Percentiles rank a stretch among this genome's conserved stretches.
Conservation (phyloP, 345 rosid genomes). For the Psidium guajava region DNA sequence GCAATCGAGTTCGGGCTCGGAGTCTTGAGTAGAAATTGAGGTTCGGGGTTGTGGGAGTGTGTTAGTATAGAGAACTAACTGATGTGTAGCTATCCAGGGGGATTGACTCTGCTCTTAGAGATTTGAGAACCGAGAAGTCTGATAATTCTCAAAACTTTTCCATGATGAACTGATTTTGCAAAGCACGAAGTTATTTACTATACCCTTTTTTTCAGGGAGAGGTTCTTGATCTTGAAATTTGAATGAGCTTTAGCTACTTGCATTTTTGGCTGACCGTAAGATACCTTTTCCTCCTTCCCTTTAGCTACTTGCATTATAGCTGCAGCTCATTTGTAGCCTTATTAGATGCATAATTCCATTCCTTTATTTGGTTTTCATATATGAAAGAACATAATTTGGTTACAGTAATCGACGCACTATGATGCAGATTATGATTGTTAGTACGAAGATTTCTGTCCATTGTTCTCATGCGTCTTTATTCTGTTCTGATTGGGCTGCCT, state of each 20-base stretch:
- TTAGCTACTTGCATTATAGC: neutral
- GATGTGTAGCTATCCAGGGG: neutral
- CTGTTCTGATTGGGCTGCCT: constrained; percentile 6
- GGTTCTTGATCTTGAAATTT: neutral
- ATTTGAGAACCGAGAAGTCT: neutral
- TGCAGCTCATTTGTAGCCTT: neutral
- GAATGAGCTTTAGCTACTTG: neutral
- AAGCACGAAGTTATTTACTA: neutral
- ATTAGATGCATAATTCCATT: neutral
- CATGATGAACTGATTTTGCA: neutral
- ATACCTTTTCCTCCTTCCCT: neutral
- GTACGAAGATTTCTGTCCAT: neutral
- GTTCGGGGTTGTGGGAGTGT: neutral
- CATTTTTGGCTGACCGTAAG: neutral
- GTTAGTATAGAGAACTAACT: neutral
- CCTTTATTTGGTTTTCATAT: neutral
- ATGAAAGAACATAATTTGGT: neutral
- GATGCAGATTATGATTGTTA: neutral
- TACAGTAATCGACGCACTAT: neutral
- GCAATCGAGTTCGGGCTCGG: neutral
- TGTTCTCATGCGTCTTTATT: neutral
- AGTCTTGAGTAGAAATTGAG: neutral
- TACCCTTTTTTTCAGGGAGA: neutral
- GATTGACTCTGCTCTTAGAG: neutral
- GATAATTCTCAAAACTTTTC: neutral